Percentiles rank a stretch among this genome's conserved stretches.
Evolutionary conservation across 1,284 basidiomycete species (phyloP).

Genomic region (Ganoderma sinense): DNA sequence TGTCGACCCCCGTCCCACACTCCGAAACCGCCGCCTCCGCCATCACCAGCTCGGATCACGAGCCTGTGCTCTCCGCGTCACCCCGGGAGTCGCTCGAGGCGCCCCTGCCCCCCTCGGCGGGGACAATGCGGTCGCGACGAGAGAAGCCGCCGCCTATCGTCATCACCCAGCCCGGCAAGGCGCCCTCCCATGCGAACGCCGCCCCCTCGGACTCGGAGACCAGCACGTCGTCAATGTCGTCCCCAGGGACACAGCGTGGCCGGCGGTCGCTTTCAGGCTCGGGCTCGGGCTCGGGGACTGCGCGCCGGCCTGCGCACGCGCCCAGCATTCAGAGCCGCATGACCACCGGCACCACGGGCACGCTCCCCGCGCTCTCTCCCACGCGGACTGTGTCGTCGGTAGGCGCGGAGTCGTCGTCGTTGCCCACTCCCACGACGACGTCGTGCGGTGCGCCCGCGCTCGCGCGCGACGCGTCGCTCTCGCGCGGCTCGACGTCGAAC

Average conservation of each 20-base stretch:
- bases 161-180: slow-evolving; percentile 24
- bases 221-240: slow-evolving; percentile 18
- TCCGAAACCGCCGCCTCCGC: background rate
- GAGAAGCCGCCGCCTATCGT: slow-evolving; percentile 34
- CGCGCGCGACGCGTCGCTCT: slow-evolving; percentile 27
- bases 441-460: slow-evolving; percentile 18
- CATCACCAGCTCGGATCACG: background rate
- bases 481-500: slow-evolving; percentile 27
- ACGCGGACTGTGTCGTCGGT: slow-evolving; percentile 37
- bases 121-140: slow-evolving; percentile 25
- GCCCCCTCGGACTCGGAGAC: slow-evolving; percentile 18
- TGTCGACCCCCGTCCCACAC: slow-evolving; percentile 15
- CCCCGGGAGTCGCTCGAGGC: slow-evolving; percentile 2
- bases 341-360: slow-evolving; percentile 8
- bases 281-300: background rate
- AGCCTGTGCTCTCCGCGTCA: background rate
- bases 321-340: slow-evolving; percentile 15
- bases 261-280: slow-evolving; percentile 5
- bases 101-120: slow-evolving; percentile 7
- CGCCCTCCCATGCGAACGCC: slow-evolving; percentile 5
- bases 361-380: slow-evolving; percentile 38
- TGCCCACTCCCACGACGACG: slow-evolving; percentile 36
- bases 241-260: background rate
- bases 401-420: slow-evolving; percentile 29
- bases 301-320: slow-evolving; percentile 15